Percentiles rank a stretch among this genome's conserved stretches.
Conservation (phyloP, 2,329 filamentous ascomycete genomes). For the Aspergillus sp. region DNA sequence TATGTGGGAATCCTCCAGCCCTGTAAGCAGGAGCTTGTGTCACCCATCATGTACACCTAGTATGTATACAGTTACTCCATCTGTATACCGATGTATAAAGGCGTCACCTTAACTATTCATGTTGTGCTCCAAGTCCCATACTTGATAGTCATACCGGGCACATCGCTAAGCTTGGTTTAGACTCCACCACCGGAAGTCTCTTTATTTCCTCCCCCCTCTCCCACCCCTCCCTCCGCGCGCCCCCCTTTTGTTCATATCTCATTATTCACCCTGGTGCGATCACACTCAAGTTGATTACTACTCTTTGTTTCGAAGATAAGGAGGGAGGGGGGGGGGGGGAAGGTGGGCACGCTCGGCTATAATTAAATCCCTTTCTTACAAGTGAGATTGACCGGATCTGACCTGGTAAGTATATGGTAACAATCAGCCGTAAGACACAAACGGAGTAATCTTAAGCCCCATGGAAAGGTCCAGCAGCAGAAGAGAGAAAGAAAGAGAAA, state of each 20-base stretch:
- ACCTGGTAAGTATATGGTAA: not conserved
- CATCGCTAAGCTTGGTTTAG: slow-evolving; percentile 4
- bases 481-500: not conserved
- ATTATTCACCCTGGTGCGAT: not conserved
- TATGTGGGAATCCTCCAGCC: slow-evolving; percentile 13
- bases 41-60: slow-evolving; percentile 2
- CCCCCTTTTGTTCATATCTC: slow-evolving; percentile 1
- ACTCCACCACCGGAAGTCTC: slow-evolving; percentile 4
- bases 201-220: not conserved
- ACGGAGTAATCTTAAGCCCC: slow-evolving; percentile 4
- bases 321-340: not conserved
- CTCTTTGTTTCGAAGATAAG: not conserved
- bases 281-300: not conserved
- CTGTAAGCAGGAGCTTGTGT: slow-evolving; percentile 9
- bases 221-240: not conserved
- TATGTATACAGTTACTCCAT: not conserved
- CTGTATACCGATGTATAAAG: not conserved
- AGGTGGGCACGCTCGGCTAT: not conserved
- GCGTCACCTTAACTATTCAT: not conserved
- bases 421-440: not conserved
- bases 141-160: not conserved
- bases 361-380: not conserved
- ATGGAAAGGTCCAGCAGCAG: not conserved
- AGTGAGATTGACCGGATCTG: not conserved
- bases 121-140: not conserved